Conservation (phyloP, 2,329 filamentous ascomycete species). For the Diaporthe longicolla region DNA sequence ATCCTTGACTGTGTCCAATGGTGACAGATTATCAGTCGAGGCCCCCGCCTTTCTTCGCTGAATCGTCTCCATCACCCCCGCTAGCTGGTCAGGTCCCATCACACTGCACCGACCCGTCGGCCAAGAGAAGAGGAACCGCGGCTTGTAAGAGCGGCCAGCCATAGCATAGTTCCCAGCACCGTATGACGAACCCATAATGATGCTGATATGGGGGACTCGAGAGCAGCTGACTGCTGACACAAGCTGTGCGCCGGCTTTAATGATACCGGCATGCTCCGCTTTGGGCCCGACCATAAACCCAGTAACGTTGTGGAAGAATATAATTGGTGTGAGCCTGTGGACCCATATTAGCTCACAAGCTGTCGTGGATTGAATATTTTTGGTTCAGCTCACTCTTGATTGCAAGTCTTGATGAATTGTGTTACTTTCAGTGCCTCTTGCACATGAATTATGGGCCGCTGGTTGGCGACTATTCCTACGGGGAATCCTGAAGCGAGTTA, state of each 20-base stretch:
- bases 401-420: slow-evolving; percentile 60
- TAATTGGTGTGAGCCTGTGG: slow-evolving; percentile 54
- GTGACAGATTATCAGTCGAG: not conserved
- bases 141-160: slow-evolving; percentile 58
- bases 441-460: not conserved
- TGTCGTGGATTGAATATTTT: not conserved
- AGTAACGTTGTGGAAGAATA: slow-evolving; percentile 63
- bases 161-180: slow-evolving; percentile 63
- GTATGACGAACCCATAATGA: slow-evolving; percentile 61
- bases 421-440: slow-evolving; percentile 57
- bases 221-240: slow-evolving; percentile 60
- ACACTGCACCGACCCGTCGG: slow-evolving; percentile 56
- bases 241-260: slow-evolving; percentile 60
- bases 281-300: slow-evolving; percentile 64
- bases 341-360: not conserved
- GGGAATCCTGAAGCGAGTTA: not conserved
- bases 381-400: slow-evolving; percentile 54
- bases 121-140: slow-evolving; percentile 60
- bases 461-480: slow-evolving; percentile 11
- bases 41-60: not conserved
- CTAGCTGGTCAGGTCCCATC: slow-evolving; percentile 57
- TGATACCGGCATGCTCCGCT: slow-evolving; percentile 59
- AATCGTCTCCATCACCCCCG: slow-evolving; percentile 52
- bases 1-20: not conserved
- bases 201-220: slow-evolving; percentile 59